Percentiles rank a stretch among this genome's conserved stretches.
Evolutionary conservation across 805 yeast species (phyloP).

Genomic region (Candida nitratophila): DNA sequence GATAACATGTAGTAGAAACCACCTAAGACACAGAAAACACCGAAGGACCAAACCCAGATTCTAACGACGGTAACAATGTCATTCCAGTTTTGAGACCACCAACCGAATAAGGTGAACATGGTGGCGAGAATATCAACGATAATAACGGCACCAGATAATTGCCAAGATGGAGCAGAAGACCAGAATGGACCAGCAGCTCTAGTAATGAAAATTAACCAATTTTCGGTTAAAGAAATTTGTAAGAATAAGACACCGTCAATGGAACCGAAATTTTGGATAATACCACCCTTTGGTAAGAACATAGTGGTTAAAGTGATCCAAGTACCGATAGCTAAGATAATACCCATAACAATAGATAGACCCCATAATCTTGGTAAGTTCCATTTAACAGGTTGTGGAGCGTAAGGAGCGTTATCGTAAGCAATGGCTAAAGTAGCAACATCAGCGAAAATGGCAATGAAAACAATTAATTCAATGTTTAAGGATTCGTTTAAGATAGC

Average conservation of each 20-base stretch:
- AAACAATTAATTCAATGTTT: conserved; percentile 86
- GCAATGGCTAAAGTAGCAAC: conserved; percentile 97
- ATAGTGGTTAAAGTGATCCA: conserved; percentile 94
- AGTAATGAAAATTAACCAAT: conserved; percentile 95
- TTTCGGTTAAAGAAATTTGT: conserved; percentile 91
- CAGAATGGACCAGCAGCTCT: conserved; percentile 98
- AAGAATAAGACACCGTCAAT: conserved; percentile 89
- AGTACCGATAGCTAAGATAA: conserved; percentile 81
- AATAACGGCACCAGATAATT: conserved; percentile 89
- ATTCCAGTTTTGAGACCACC: conserved; percentile 98
- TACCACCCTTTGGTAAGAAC: conserved; percentile 89
- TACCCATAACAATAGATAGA: conserved; percentile 84
- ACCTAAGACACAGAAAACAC: conserved; percentile 93
- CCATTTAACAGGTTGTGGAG: conserved; percentile 92
- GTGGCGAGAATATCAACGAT: conserved; percentile 88
- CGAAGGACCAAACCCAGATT: conserved; percentile 93
- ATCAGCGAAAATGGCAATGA: conserved; percentile 96
- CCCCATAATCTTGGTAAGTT: conserved; percentile 96
- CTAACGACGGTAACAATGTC: conserved; percentile 92
- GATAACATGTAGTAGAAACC: conserved; percentile 96
- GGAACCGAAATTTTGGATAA: conserved; percentile 92
- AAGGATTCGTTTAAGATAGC: conserved; percentile 83
- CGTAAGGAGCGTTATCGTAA: conserved; percentile 94
- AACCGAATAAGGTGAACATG: conserved; percentile 87
- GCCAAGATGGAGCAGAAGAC: conserved; percentile 96